Evolutionary conservation across 1,284 basidiomycete species (phyloP), one percentile per base, ranked within the genome.

Genomic region (Bothia castanella): DNA sequence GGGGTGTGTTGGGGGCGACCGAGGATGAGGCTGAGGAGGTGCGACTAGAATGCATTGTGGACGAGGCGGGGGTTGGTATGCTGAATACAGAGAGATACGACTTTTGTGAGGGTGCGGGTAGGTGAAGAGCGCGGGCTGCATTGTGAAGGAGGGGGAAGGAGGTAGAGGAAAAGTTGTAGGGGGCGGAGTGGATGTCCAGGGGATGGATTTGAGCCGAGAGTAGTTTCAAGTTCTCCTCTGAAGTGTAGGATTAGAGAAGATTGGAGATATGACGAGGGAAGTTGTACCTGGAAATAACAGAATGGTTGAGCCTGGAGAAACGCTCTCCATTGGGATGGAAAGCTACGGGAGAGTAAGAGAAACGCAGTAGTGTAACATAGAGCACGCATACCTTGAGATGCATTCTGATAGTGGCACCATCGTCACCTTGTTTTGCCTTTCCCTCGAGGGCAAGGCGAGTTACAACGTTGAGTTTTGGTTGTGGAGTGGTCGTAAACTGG

Each of bases 151-250:
- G 70, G 12, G 85, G 85, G 8, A 71, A 80, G n/a, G 75, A 65
- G 2, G 76, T 68, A 0, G 83, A 76, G 2, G 85, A 85, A 66
- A 89, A 89, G 60, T 80, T 79, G 68, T 87, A 90, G 3, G 88
- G 87, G 3, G 74, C 75, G 7, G 83, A 86, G 53, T 79, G 77
- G 47, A 67, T 70, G 66, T 89, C 84, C 23, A 90, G 72, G 11
- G 88, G 87, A 59, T 90, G 88, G 4, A 88, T 78, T 61, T 85
- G 77, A 12, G 82, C 83, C 16, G 77, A 76, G 40, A 86, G 62
- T 42, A 90, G 77, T 64, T 86, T 88, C 48, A 90, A 68, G 60
- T 85, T 87, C 55, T 86, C 85, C 81, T 90, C 87, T 87, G 60
- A 9, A 0, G 32, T 6, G 19, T 2, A 35, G 20, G 36, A 34